Conservation (phyloP, 2,329 filamentous ascomycete genomes). For the Penicillium sp. region DNA sequence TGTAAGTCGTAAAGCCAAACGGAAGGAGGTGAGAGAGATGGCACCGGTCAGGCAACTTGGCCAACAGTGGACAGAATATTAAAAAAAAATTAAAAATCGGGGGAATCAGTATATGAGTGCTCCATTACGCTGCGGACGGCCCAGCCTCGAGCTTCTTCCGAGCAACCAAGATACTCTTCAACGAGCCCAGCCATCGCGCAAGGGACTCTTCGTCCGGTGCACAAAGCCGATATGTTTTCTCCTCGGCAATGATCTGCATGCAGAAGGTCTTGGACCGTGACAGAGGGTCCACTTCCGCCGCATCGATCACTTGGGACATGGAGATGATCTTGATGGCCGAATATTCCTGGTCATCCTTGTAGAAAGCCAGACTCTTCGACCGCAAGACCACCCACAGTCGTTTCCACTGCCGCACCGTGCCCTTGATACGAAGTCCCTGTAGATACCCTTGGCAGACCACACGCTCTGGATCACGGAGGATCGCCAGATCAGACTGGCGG, state of each 20-base stretch:
- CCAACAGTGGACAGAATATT: neutral
- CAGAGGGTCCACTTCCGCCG: slow-evolving; percentile 87
- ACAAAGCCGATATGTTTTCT: slow-evolving; percentile 79
- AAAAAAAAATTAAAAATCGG: neutral
- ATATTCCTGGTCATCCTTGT: slow-evolving; percentile 93
- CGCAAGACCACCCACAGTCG: slow-evolving; percentile 90
- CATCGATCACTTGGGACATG: slow-evolving; percentile 78
- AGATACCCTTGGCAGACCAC: slow-evolving; percentile 95
- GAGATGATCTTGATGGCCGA: slow-evolving; percentile 80
- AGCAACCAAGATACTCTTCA: slow-evolving; percentile 69
- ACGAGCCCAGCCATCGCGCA: slow-evolving; percentile 81
- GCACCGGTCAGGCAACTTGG: neutral
- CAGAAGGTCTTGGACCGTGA: slow-evolving; percentile 84
- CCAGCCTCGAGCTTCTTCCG: slow-evolving; percentile 39
- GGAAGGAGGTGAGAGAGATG: neutral
- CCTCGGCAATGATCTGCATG: slow-evolving; percentile 90
- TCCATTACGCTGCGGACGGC: slow-evolving; percentile 15
- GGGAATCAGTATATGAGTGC: too few species aligned
- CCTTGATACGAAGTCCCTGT: slow-evolving; percentile 77
- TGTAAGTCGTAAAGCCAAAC: slow-evolving; percentile 1
- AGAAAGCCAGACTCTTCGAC: slow-evolving; percentile 80
- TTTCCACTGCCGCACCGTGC: slow-evolving; percentile 89
- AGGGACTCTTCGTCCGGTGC: slow-evolving; percentile 79
- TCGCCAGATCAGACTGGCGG: slow-evolving; percentile 62
- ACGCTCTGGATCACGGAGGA: slow-evolving; percentile 72